Evolutionary conservation across 2,329 filamentous ascomycete genomes (phyloP).

Genomic region (Xylariaceae sp.): DNA sequence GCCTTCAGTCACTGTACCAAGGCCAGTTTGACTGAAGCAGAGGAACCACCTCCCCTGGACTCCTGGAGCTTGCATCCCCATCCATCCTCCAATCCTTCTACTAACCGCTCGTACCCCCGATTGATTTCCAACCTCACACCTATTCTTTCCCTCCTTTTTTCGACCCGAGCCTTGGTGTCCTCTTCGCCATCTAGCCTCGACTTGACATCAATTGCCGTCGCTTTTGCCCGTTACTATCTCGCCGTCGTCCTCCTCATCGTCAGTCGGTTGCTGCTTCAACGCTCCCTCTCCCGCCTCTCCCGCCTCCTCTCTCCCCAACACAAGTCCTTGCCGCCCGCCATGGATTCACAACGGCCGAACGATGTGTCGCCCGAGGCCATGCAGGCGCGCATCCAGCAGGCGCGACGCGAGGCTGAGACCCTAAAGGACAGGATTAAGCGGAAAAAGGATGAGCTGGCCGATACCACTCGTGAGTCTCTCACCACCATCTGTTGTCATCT

Average conservation of each 20-base stretch:
- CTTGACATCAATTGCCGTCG: constrained; percentile 32
- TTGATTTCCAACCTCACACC: constrained; percentile 42
- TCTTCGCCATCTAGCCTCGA: constrained; percentile 28
- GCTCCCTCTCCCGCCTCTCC: constrained; percentile 11
- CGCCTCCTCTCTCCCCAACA: constrained; percentile 5
- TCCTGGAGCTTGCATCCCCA: constrained; percentile 39
- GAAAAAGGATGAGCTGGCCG: constrained; percentile 99
- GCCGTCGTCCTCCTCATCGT: not conserved
- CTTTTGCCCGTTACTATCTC: constrained; percentile 10
- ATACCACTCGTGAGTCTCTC: constrained; percentile 84
- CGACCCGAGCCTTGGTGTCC: constrained; percentile 34
- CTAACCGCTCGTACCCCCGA: constrained; percentile 38
- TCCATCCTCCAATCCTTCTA: constrained; percentile 32
- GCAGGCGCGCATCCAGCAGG: constrained; percentile 91
- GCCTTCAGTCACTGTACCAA: too few relatives aligned
- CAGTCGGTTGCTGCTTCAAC: constrained; percentile 10
- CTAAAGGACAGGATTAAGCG: constrained; percentile 99
- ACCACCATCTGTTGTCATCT: not conserved
- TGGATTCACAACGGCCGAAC: constrained; percentile 64
- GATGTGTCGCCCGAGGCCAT: constrained; percentile 77
- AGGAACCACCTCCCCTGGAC: constrained; percentile 14
- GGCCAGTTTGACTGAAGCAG: too few relatives aligned
- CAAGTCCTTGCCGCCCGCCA: constrained; percentile 43
- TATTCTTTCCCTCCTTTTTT: constrained; percentile 33
- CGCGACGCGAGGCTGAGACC: constrained; percentile 95